These are phyloP conservation scores for Luvunga scandens DNA, from an alignment of 345 rosid species.

Conservation along the genomic window DNA sequence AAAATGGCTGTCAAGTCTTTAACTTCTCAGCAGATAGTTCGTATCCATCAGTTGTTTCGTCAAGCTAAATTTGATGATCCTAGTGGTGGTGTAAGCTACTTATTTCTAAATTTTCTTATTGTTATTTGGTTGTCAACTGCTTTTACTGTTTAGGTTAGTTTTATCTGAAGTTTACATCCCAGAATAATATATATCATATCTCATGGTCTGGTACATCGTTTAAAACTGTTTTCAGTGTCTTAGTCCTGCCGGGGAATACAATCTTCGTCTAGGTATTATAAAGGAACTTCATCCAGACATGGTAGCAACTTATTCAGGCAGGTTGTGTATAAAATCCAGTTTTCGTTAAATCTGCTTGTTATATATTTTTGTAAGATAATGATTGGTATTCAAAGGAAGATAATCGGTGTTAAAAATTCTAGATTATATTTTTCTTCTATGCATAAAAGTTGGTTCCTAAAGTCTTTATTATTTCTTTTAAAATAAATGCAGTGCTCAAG, in stretches of 20 bases:
- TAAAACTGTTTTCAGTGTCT: constrained; percentile 61
- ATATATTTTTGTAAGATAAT: neutral
- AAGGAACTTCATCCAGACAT: constrained; percentile 98
- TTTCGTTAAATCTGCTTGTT: constrained; percentile 6
- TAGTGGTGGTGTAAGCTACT: constrained; percentile 82
- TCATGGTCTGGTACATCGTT: neutral
- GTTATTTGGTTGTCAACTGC: neutral
- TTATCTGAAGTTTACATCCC: neutral
- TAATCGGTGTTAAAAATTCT: neutral
- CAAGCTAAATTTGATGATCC: constrained; percentile 99
- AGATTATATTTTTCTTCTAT: neutral
- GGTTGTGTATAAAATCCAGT: constrained; percentile 49
- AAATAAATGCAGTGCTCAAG: constrained; percentile 76
- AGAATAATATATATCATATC: neutral
- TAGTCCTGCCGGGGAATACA: constrained; percentile 97
- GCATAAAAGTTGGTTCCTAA: constrained; percentile 1
- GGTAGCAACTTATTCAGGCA: constrained; percentile 97
- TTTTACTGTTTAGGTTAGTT: neutral
- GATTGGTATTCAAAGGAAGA: neutral
- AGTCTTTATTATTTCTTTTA: constrained; percentile 13
- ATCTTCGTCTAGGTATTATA: constrained; percentile 95
- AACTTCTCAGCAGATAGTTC: constrained; percentile 88
- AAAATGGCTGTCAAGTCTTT: constrained; percentile 79
- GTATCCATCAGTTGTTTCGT: constrained; percentile 94
- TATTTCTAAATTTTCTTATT: constrained; percentile 1